Evolutionary conservation across 2,329 filamentous ascomycete genomes (phyloP).

Genomic region (Gnomoniopsis smithogilvyi): DNA sequence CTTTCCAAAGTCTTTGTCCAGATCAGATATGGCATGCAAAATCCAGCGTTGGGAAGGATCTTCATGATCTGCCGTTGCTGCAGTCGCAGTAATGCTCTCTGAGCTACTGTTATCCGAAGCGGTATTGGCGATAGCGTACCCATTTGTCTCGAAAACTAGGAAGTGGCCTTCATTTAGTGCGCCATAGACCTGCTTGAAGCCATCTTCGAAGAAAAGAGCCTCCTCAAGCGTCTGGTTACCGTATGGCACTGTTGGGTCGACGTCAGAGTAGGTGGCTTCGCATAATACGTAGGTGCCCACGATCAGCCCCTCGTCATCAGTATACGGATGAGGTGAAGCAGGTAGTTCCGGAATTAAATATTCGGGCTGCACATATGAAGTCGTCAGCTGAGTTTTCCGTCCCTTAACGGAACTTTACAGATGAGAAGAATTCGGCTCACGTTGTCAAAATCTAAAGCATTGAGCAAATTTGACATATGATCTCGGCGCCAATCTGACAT

Average conservation of each 20-base stretch:
- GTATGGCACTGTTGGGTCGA: constrained; percentile 40
- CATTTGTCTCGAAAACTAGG: constrained; percentile 45
- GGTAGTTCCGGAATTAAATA: constrained; percentile 45
- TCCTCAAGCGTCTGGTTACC: constrained; percentile 33
- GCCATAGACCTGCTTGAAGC: constrained; percentile 51
- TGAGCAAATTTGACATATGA: constrained; percentile 24
- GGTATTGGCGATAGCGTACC: constrained; percentile 38
- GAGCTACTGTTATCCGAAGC: constrained; percentile 14
- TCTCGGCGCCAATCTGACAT: constrained; percentile 25
- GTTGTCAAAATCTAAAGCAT: constrained; percentile 26
- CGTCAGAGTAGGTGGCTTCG: constrained; percentile 34
- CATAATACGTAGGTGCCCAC: constrained; percentile 40
- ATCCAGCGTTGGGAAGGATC: constrained; percentile 46
- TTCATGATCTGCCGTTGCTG: constrained; percentile 33
- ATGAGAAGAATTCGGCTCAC: constrained; percentile 5
- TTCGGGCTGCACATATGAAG: constrained; percentile 33
- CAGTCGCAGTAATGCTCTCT: constrained; percentile 19
- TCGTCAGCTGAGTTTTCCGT: no score
- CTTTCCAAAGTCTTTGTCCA: constrained; percentile 20
- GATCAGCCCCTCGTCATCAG: constrained; percentile 36
- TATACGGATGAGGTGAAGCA: constrained; percentile 38
- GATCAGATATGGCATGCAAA: constrained; percentile 34
- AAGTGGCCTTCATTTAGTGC: constrained; percentile 53
- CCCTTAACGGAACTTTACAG: no score
- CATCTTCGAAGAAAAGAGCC: constrained; percentile 44